A percentile compares a stretch with the other conserved stretches of the same genome.
Evolutionary conservation across 768 basidiomycete species (phyloP).

Genomic region (Suillus lakei): DNA sequence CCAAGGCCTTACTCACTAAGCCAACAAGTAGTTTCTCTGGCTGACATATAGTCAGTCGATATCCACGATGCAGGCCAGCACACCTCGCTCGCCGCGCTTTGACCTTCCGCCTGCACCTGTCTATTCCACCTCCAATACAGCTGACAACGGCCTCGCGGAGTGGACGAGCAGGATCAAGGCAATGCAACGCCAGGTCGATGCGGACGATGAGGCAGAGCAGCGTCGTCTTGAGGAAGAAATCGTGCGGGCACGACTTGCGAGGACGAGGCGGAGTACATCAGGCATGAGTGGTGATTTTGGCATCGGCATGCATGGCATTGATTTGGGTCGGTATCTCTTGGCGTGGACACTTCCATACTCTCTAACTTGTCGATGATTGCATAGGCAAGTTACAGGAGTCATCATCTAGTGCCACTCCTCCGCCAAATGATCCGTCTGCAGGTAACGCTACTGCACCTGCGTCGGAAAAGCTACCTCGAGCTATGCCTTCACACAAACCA

Average conservation of each 20-base stretch:
- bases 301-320: slow-evolving; percentile 40
- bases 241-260: slow-evolving; percentile 48
- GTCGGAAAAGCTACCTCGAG: slow-evolving; percentile 3
- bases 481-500: slow-evolving; percentile 21
- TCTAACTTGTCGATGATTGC: slow-evolving; percentile 7
- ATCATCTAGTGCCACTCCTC: slow-evolving; percentile 3
- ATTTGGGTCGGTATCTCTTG: slow-evolving; percentile 35
- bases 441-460: slow-evolving; percentile 13
- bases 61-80: slow-evolving; percentile 29
- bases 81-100: slow-evolving; percentile 36
- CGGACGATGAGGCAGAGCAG: slow-evolving; percentile 80
- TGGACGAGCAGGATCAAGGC: slow-evolving; percentile 84
- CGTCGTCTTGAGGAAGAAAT: slow-evolving; percentile 66
- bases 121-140: slow-evolving; percentile 22
- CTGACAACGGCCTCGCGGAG: slow-evolving; percentile 74
- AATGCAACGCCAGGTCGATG: slow-evolving; percentile 80
- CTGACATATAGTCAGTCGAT: slow-evolving; percentile 16
- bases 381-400: slow-evolving; percentile 30
- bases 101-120: slow-evolving; percentile 43
- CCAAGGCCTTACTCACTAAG: background rate
- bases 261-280: slow-evolving; percentile 42
- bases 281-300: slow-evolving; percentile 43
- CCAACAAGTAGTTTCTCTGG: background rate
- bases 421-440: slow-evolving; percentile 14
- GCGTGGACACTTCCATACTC: background rate